Base-by-base conservation (phyloP, 1,139 yeast genomes). In the Yamadazyma conglobata region DNA sequence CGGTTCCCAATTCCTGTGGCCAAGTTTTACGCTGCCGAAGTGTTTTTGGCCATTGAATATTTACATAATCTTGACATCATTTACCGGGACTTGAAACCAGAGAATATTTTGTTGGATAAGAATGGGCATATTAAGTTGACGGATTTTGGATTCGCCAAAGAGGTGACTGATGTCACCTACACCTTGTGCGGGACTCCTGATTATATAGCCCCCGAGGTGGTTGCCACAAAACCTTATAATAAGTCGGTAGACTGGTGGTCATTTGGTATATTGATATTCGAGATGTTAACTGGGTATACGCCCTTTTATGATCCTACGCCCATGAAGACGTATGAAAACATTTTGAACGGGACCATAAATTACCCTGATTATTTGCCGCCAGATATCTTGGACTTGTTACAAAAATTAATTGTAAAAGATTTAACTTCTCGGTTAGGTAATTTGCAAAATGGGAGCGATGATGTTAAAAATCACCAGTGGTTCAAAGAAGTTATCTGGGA, bases 241-340 rank as follows among this genome's bases (percentile, higher is more conserved):
- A 73, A 74, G 44, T 72, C 79, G 2, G 80, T 75, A 10, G 81
- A 75, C 50, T 75, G 79, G 79, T 75, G 81, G 81, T 71, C 77
- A 3, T 64, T 75, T 44, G 81, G 81, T 11, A 74, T 75, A 9
- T 58, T 75, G 35, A 74, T 75, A 27, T 75, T 66, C 47, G 81
- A 75, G 52, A 75, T 75, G 81, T 59, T 75, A 46, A 73, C 79
- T 9, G 81, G 81, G 11, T 73, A 72, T 43, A 75, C 81, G 1
- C 81, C 81, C 23, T 75, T 75, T 46, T 75, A 74, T 47, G 80
- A 75, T 46, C 63, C 76, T 14, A 71, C 79, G 1, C 80, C 80
- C 10, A 73, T 75, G 75, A 74, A 74, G 47, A 75, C 80, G 15
- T 75, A 75, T 50, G 80, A 75, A 46, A 75, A 74, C 45, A 75